These are phyloP conservation scores for Kluyveromyces dobzhanskii DNA, from an alignment of 805 yeast genomes.

Conservation along the genomic window DNA sequence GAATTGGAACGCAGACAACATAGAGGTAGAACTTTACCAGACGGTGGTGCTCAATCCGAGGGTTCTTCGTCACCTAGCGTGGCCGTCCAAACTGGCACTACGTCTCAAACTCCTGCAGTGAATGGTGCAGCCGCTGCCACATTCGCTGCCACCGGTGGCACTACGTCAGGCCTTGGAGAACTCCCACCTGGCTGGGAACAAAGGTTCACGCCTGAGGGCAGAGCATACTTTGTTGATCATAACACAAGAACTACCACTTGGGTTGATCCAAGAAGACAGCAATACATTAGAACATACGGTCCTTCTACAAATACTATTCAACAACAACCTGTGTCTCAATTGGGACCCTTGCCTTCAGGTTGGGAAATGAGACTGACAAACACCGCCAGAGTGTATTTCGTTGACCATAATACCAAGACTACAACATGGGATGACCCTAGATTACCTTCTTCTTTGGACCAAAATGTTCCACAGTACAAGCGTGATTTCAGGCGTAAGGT, in stretches of 20 bases:
- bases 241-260: constrained; percentile 99
- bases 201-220: constrained; percentile 94
- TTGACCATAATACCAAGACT: constrained; percentile 97
- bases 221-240: constrained; percentile 97
- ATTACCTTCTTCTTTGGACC: constrained; percentile 92
- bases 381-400: constrained; percentile 97
- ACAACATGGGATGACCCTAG: constrained; percentile 99
- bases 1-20: constrained; percentile 89
- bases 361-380: constrained; percentile 99
- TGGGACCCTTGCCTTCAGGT: constrained; percentile 97
- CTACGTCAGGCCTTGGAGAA: constrained; percentile 94
- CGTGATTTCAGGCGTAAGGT: constrained; percentile 98
- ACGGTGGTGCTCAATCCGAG: constrained; percentile 32
- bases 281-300: constrained; percentile 92
- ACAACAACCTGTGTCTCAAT: constrained; percentile 95
- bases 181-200: constrained; percentile 99
- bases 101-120: constrained; percentile 36
- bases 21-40: constrained; percentile 84
- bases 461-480: constrained; percentile 97
- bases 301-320: constrained; percentile 80
- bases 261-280: constrained; percentile 99
- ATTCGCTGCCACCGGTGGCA: constrained; percentile 65
- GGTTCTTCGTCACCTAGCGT: constrained; percentile 14
- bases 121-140: constrained; percentile 55
- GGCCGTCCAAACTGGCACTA: constrained; percentile 41